These are phyloP conservation scores for Xylaria arbuscula DNA, from an alignment of 2,329 filamentous ascomycete species.

Conservation along the genomic window DNA sequence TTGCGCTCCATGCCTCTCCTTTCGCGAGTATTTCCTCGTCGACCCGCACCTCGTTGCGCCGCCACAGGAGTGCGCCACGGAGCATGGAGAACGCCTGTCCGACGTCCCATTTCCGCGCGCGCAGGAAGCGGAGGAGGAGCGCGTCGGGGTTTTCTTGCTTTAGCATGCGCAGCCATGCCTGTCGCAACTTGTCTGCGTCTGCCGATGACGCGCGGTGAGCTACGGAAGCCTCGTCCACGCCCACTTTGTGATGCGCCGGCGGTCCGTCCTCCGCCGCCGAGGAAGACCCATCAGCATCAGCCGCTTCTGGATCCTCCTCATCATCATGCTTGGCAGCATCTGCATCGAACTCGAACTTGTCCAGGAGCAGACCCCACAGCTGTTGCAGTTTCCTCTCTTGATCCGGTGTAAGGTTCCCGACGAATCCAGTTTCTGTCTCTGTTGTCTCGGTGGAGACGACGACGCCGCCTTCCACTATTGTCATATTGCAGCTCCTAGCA, in stretches of 20 bases:
- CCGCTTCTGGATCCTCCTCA: constrained; percentile 22
- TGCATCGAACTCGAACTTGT: constrained; percentile 70
- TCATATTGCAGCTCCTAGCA: constrained; percentile 17
- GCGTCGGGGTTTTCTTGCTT: constrained; percentile 94
- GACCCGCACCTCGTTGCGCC: constrained; percentile 82
- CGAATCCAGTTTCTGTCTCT: constrained; percentile 22
- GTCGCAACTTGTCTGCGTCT: constrained; percentile 66
- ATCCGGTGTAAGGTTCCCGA: constrained; percentile 83
- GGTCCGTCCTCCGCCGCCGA: constrained; percentile 5
- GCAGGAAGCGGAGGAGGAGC: constrained; percentile 79
- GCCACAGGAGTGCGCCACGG: constrained; percentile 90
- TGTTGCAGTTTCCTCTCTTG: constrained; percentile 87
- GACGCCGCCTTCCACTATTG: constrained; percentile 8
- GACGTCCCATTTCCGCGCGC: constrained; percentile 91
- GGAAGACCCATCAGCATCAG: neutral
- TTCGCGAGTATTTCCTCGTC: constrained; percentile 84
- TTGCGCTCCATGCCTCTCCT: constrained; percentile 74
- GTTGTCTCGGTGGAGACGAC: neutral
- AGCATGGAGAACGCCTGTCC: constrained; percentile 91
- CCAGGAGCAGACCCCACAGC: constrained; percentile 79
- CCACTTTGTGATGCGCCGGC: constrained; percentile 31
- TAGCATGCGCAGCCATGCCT: constrained; percentile 85
- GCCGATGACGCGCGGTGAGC: constrained; percentile 48
- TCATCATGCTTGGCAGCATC: constrained; percentile 17
- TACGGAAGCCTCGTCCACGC: constrained; percentile 24